A percentile compares a stretch with the other conserved stretches of the same genome.
Conservation (phyloP, 176 grass and related monocot genomes). For the Alloteropsis semialata region DNA sequence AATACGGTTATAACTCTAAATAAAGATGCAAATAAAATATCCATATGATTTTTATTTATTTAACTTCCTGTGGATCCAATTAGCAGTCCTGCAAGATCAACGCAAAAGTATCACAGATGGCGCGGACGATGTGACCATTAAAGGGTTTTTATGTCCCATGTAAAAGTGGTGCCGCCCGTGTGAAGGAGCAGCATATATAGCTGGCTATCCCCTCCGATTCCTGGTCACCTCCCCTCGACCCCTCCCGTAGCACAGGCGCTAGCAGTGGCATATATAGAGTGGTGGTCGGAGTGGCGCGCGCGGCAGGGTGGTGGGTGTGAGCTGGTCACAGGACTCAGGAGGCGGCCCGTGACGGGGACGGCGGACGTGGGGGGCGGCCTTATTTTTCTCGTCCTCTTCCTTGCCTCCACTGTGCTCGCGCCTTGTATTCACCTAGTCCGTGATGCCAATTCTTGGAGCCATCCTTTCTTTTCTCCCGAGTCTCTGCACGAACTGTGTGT, state of each 20-base stretch:
- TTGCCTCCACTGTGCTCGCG: neutral
- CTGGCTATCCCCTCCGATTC: neutral
- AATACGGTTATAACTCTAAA: no score
- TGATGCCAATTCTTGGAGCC: constrained; percentile 43
- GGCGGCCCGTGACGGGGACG: constrained; percentile 51
- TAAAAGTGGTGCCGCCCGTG: no score
- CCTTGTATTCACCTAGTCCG: constrained; percentile 39
- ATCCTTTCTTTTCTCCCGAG: neutral
- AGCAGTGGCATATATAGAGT: constrained; percentile 30
- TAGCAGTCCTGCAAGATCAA: no score
- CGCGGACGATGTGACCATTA: no score
- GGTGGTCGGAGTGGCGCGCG: neutral
- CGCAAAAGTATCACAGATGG: no score
- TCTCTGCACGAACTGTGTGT: neutral
- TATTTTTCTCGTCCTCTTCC: constrained; percentile 20
- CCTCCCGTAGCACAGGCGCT: neutral
- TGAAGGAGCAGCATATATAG: no score
- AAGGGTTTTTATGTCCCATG: no score
- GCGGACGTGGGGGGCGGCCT: constrained; percentile 14
- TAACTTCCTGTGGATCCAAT: no score
- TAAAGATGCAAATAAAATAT: no score
- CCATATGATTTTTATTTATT: no score
- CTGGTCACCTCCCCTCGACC: neutral
- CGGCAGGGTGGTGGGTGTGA: constrained; percentile 29
- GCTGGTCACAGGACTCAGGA: no score